Base-by-base conservation (phyloP, 2,329 filamentous ascomycete species). In the Venturia effusa region DNA sequence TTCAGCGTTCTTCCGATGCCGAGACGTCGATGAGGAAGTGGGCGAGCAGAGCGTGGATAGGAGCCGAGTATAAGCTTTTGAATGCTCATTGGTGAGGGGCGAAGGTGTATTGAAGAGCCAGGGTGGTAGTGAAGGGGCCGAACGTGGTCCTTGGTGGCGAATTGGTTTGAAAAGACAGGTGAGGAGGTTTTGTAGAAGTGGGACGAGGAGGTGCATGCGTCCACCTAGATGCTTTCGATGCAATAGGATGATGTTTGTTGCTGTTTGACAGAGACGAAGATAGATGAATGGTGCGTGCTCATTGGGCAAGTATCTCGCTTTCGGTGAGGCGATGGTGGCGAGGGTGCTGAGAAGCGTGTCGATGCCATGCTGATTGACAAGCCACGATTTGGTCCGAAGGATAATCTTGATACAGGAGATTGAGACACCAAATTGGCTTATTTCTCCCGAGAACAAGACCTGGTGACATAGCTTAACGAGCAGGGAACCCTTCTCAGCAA, bases 21-120 rank as follows among this genome's bases (percentile, higher is more conserved):
- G 66, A 63, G 64, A 39, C 65, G 68, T 80, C 1, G 82, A 79
- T 0, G 82, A 83, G 57, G 83, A 79, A 0, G 84, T 84, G 0
- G 85, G 85, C 62, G 84, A 83, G 74, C 83, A 85, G 61, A 87
- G 79, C 0, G 82, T 80, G n/a, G 80, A 80, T 27, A 87, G 77
- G 10, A 87, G 73, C 11, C 83, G 80, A 1, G 82, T 78, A 67
- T 81, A 83, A 48, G 79, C 75, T 0, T 75, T 72, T 2, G 80
- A 81, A 64, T 82, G 80, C 22, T 75, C 73, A 19, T 75, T 68
- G 11, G 73, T 71, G 34, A 79, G 74, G 6, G 67, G 67, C 43
- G 61, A 27, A 11, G 41, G 63, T 13, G 65, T 57, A 1, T 68
- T 61, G 32, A 64, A 61, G 8, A 77, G 66, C 75, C 74, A 74